phyloP scores from a whole-genome alignment of 306 rosid genomes.

The Mucuna pruriens region DNA sequence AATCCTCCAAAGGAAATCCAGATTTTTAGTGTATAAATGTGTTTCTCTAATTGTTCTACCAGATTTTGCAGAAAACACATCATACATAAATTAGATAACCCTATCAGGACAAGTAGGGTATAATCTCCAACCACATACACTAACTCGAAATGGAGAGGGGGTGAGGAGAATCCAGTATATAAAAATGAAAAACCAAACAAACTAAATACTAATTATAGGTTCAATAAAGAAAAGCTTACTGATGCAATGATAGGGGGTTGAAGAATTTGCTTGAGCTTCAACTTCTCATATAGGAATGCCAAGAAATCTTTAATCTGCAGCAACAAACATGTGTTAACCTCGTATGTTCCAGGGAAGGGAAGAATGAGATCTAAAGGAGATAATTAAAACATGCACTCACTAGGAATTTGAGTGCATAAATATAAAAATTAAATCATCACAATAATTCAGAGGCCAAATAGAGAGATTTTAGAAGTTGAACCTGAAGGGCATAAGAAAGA shows the following conservation, averaged over 20 bases:
- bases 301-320: conserved; percentile 65
- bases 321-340: conserved; percentile 33
- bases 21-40: not conserved
- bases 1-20: conserved; percentile 7
- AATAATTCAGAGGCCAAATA: conserved; percentile 27
- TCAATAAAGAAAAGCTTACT: conserved; percentile 57
- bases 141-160: conserved; percentile 4
- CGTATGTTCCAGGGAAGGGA: conserved; percentile 14
- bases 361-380: not conserved
- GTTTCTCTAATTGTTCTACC: conserved; percentile 10
- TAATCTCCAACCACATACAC: conserved; percentile 2
- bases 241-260: conserved; percentile 99
- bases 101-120: conserved; percentile 12
- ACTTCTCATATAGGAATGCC: conserved; percentile 59
- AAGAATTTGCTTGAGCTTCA: conserved; percentile 91
- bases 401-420: not conserved
- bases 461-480: conserved; percentile 5
- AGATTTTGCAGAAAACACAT: conserved; percentile 22
- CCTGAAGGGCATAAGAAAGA: not conserved
- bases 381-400: not conserved
- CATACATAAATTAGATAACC: not conserved
- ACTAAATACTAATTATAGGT: conserved; percentile 9
- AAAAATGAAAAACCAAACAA: not conserved
- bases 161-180: not conserved
- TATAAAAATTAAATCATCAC: conserved; percentile 8